A percentile compares a stretch with the other conserved stretches of the same genome.
phyloP scores from a whole-genome alignment of 2,329 filamentous ascomycete genomes.

The Sclerotinia sclerotiorum region DNA sequence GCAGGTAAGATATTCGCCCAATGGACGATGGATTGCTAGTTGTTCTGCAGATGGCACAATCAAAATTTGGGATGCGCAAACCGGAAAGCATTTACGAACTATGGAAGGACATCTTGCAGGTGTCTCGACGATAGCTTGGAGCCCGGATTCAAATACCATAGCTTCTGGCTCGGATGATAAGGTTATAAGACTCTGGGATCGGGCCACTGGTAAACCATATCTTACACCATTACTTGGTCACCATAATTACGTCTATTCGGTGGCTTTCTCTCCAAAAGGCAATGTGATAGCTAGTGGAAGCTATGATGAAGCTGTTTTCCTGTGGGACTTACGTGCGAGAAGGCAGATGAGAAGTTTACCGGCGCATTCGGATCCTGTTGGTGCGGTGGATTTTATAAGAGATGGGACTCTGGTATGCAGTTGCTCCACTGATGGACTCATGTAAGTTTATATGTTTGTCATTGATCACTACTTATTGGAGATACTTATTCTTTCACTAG shows the following conservation, averaged over 20 bases:
- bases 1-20: slow-evolving; percentile 85
- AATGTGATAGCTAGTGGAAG: slow-evolving; percentile 95
- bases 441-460: slow-evolving; percentile 51
- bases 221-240: slow-evolving; percentile 70
- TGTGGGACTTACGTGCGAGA: slow-evolving; percentile 93
- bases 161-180: slow-evolving; percentile 96
- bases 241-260: slow-evolving; percentile 91
- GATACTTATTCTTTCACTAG: slow-evolving; percentile 43
- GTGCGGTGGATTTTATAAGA: slow-evolving; percentile 86
- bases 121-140: slow-evolving; percentile 91
- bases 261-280: slow-evolving; percentile 96
- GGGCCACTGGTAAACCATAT: slow-evolving; percentile 58
- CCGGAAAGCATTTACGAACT: slow-evolving; percentile 79
- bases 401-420: slow-evolving; percentile 92
- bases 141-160: slow-evolving; percentile 80
- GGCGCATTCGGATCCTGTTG: slow-evolving; percentile 92
- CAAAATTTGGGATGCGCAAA: slow-evolving; percentile 83
- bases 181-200: slow-evolving; percentile 88
- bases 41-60: slow-evolving; percentile 86
- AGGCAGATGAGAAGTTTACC: slow-evolving; percentile 86
- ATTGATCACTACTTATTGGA: not conserved
- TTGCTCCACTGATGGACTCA: slow-evolving; percentile 87
- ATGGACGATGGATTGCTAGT: slow-evolving; percentile 86
- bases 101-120: slow-evolving; percentile 92
- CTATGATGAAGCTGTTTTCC: slow-evolving; percentile 94